phyloP scores from a whole-genome alignment of 257 asterid species.

The Petrea volubilis region DNA sequence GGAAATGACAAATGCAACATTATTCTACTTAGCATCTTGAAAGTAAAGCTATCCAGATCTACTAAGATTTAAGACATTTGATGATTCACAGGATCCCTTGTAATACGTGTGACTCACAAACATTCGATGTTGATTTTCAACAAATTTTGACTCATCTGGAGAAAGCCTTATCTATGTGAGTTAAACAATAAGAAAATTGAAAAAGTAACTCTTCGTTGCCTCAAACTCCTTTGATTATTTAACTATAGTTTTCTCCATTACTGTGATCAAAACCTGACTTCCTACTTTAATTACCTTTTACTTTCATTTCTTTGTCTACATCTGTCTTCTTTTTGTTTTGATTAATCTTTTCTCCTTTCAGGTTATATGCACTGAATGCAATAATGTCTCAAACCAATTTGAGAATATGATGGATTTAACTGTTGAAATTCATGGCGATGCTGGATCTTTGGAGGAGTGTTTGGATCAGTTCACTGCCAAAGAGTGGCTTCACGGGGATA shows the following conservation, averaged over 20 bases:
- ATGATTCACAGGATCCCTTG: not conserved
- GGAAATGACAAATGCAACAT: not conserved
- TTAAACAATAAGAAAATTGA: not conserved
- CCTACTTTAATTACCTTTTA: not conserved
- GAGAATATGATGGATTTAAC: slow-evolving; percentile 99
- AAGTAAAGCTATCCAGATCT: not conserved
- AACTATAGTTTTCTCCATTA: slow-evolving; percentile 5
- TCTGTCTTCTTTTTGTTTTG: slow-evolving; percentile 4
- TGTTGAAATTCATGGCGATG: slow-evolving; percentile 98
- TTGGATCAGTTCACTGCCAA: slow-evolving; percentile 91
- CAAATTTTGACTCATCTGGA: not conserved
- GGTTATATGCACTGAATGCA: slow-evolving; percentile 95
- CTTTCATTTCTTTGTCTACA: not conserved
- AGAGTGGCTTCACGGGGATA: slow-evolving; percentile 96
- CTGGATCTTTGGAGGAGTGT: slow-evolving; percentile 94
- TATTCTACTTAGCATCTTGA: not conserved
- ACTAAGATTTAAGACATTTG: not conserved
- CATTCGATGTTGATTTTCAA: no score
- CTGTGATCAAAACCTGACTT: not conserved
- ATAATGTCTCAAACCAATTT: slow-evolving; percentile 78
- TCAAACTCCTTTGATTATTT: not conserved
- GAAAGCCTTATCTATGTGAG: not conserved
- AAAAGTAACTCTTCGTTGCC: not conserved
- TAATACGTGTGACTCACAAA: no score
- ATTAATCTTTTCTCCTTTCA: slow-evolving; percentile 30